Evolutionary conservation across 306 rosid species (phyloP), one percentile per base, ranked within the genome.

Genomic region (Rubus idaeus): DNA sequence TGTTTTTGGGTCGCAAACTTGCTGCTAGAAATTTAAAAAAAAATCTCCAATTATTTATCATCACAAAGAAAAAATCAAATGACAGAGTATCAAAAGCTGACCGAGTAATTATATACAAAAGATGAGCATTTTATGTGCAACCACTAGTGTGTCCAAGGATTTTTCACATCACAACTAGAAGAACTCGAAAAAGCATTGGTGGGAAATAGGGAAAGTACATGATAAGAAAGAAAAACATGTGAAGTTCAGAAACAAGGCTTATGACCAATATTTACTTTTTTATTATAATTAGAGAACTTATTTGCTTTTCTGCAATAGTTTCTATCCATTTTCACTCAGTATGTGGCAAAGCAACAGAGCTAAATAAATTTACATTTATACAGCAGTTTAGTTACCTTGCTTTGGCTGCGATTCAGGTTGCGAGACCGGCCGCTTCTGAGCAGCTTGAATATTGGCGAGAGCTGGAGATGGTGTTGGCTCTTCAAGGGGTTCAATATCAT

Each of bases 371-470:
- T 73, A 17, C 30, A 6, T 18, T 5, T 53, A 40, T 53, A 56
- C 52, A 12, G 37, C 62, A 56, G 53, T 41, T 41, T 6, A 73
- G n/a, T 57, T 86, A 92, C 98, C 90, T 77, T 89, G 98, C 80
- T 91, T 95, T 71, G 89, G 70, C 82, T 86, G 96, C 4, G 86
- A 80, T 72, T 63, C 86, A 79, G 90, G 85, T 76, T 88, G 90
- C 53, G 88, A 78, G 58, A 95, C 97, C 1, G 99, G 96, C 78
- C 96, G 96, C 85, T 86, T 86, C 85, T 96, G 99, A 88, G 98
- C 99, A 58, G 93, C 98, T 88, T 92, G 98, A 76, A 96, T 91
- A 83, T 85, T 96, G 23, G 90, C 83, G 73, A 96, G 97, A 78
- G 89, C 91, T 42, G 92, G 85, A 63, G 94, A 73, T 14, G 97